These are phyloP conservation scores for Ceratocystis papillata DNA, from an alignment of 2,329 filamentous ascomycete species.

Conservation along the genomic window DNA sequence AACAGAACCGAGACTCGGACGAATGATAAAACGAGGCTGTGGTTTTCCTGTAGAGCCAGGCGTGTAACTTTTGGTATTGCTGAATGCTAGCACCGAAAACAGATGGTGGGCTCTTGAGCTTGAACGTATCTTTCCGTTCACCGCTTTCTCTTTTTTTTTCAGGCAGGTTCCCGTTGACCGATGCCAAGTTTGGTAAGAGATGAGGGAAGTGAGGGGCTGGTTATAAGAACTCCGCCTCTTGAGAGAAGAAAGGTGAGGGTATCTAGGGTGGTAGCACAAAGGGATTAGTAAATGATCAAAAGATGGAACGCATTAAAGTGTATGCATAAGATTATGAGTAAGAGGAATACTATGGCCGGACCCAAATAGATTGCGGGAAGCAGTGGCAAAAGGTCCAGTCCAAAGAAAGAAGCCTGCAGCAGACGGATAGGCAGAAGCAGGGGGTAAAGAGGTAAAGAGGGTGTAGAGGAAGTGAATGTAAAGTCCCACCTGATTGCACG, in stretches of 20 bases:
- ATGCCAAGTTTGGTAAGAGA: neutral
- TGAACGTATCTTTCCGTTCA: slow-evolving; percentile 15
- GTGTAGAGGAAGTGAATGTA: neutral
- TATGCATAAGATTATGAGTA: no score
- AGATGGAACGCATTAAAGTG: neutral
- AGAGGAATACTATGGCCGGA: no score
- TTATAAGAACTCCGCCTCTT: neutral
- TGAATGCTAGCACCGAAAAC: neutral
- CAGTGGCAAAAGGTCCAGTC: neutral
- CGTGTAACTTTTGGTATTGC: neutral
- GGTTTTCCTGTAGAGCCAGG: neutral
- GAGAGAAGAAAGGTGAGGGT: no score
- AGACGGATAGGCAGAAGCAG: neutral
- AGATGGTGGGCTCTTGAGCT: neutral
- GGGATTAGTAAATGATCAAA: neutral
- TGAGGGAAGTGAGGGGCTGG: neutral
- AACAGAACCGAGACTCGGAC: neutral
- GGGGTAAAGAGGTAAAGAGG: neutral
- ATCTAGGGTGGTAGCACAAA: neutral
- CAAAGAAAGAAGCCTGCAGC: neutral
- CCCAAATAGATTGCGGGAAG: neutral
- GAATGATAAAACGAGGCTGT: no score
- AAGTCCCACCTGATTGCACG: slow-evolving; percentile 1
- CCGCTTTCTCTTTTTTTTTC: slow-evolving; percentile 9
- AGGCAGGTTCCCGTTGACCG: slow-evolving; percentile 8